These are phyloP conservation scores for Platanus orientalis DNA, from an alignment of 164 flowering plant genomes.

Conservation along the genomic window DNA sequence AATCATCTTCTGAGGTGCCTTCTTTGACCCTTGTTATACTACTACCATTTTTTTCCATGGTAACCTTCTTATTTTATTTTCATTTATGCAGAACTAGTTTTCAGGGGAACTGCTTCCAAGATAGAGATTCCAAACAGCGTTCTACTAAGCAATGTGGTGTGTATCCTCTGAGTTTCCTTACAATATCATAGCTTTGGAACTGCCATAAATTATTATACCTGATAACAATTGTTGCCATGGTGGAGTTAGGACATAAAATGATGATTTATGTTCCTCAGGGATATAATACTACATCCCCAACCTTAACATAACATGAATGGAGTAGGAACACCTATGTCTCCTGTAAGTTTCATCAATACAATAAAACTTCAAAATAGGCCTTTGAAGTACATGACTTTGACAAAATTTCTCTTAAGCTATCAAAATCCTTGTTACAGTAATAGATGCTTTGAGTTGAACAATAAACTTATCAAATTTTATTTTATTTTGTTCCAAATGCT, in stretches of 20 bases:
- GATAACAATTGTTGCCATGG: neutral
- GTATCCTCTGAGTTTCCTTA: slow-evolving; percentile 16
- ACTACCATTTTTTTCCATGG: neutral
- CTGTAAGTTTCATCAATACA: neutral
- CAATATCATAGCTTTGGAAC: neutral
- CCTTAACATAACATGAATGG: neutral
- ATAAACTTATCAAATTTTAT: neutral
- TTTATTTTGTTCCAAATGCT: neutral
- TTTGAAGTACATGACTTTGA: neutral
- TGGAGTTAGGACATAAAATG: too few species aligned
- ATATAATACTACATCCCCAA: neutral
- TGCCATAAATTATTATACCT: neutral
- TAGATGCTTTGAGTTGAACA: neutral
- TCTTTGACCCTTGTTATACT: neutral
- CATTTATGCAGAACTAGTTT: slow-evolving; percentile 62
- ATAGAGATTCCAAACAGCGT: slow-evolving; percentile 59
- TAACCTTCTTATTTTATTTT: slow-evolving; percentile 3
- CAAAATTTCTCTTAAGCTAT: neutral
- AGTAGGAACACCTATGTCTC: neutral
- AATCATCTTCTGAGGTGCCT: too few species aligned
- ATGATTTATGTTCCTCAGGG: neutral
- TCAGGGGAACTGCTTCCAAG: slow-evolving; percentile 77
- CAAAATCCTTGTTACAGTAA: neutral
- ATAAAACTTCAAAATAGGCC: neutral
- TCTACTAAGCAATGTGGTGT: slow-evolving; percentile 66